These are phyloP conservation scores for Apodospora peruviana DNA, from an alignment of 495 filamentous ascomycete species.

Conservation along the genomic window DNA sequence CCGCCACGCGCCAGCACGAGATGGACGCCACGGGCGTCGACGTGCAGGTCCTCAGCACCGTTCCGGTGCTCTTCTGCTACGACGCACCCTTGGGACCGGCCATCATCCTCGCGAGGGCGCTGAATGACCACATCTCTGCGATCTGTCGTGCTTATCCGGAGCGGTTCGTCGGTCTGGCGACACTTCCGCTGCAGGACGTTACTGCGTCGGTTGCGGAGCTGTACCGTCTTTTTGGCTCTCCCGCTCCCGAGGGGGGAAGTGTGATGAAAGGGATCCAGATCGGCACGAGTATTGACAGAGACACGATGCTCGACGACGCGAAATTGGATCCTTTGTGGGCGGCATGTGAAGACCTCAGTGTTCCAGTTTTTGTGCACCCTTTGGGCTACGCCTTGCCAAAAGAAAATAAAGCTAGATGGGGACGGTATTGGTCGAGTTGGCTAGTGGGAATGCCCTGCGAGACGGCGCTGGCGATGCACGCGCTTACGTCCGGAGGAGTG, in stretches of 20 bases:
- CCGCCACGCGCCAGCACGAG: slow-evolving; percentile 14
- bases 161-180: slow-evolving; percentile 19
- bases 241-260: neutral
- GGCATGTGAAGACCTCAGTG: slow-evolving; percentile 15
- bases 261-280: slow-evolving; percentile 21
- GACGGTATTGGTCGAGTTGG: slow-evolving; percentile 18
- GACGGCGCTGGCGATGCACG: slow-evolving; percentile 23
- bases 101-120: slow-evolving; percentile 10
- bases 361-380: slow-evolving; percentile 22
- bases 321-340: slow-evolving; percentile 17
- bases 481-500: slow-evolving; percentile 16
- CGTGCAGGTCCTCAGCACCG: slow-evolving; percentile 25
- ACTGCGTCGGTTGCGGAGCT: slow-evolving; percentile 57
- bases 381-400: slow-evolving; percentile 20
- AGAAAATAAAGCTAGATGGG: slow-evolving; percentile 19
- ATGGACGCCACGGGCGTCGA: slow-evolving; percentile 25
- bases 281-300: slow-evolving; percentile 13
- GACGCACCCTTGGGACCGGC: slow-evolving; percentile 16
- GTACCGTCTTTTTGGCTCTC: slow-evolving; percentile 39
- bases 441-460: slow-evolving; percentile 26
- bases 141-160: slow-evolving; percentile 2
- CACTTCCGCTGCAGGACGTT: slow-evolving; percentile 42
- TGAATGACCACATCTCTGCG: slow-evolving; percentile 20
- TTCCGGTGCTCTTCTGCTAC: slow-evolving; percentile 26
- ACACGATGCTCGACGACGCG: slow-evolving; percentile 15